Evolutionary conservation across 78 protist genomes (phyloP).

Genomic region (Reticulomyxa filosa): DNA sequence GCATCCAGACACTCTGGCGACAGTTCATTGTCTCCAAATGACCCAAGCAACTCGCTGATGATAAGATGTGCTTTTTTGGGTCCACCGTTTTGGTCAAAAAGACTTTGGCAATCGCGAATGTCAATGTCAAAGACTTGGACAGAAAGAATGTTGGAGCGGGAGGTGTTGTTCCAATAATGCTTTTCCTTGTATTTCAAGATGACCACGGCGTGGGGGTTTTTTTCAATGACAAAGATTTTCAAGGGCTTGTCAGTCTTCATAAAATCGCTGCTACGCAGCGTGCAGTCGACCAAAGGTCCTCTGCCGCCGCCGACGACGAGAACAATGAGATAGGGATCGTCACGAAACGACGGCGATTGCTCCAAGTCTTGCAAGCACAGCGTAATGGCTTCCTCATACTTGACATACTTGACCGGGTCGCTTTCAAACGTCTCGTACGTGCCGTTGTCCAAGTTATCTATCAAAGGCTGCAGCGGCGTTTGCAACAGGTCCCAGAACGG

Average conservation of each 20-base stretch:
- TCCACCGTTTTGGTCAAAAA: too few relatives aligned
- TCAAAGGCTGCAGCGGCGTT: slow-evolving; percentile 47
- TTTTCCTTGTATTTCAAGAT: slow-evolving; percentile 17
- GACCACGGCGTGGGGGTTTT: slow-evolving; percentile 77
- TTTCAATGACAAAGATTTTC: slow-evolving; percentile 66
- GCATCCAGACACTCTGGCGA: slow-evolving; percentile 94
- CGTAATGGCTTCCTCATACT: too few relatives aligned
- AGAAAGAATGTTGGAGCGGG: too few relatives aligned
- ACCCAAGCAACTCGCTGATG: slow-evolving; percentile 79
- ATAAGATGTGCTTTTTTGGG: slow-evolving; percentile 21
- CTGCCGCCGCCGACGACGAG: slow-evolving; percentile 94
- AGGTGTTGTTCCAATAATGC: not conserved
- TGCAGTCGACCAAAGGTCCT: slow-evolving; percentile 76
- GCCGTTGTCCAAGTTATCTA: slow-evolving; percentile 58
- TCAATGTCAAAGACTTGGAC: too few relatives aligned
- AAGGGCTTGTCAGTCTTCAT: slow-evolving; percentile 24
- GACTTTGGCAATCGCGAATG: slow-evolving; percentile 40
- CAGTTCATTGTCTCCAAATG: slow-evolving; percentile 91
- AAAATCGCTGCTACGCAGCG: too few relatives aligned
- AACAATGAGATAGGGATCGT: too few relatives aligned
- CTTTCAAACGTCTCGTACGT: slow-evolving; percentile 79
- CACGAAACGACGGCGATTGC: too few relatives aligned
- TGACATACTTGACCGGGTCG: slow-evolving; percentile 68
- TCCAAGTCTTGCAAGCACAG: too few relatives aligned
- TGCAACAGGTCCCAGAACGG: slow-evolving; percentile 36